Conservation (phyloP, 2,329 filamentous ascomycete species). For the Aureobasidium uvarum region DNA sequence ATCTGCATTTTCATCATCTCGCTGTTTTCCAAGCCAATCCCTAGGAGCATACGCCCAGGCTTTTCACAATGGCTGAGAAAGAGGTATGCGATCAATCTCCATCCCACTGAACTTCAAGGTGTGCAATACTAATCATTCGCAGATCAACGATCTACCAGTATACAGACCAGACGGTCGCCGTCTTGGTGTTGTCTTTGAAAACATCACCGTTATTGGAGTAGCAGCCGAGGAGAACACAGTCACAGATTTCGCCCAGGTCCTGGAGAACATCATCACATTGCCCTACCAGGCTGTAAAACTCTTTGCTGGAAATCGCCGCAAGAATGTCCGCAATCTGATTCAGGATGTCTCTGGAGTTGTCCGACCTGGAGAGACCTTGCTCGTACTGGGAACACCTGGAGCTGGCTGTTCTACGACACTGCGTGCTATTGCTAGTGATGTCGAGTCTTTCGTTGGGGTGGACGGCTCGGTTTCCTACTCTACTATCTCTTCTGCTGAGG, state of each 20-base stretch:
- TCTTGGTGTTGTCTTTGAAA: slow-evolving; percentile 26
- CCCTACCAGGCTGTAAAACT: slow-evolving; percentile 14
- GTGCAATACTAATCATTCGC: not conserved
- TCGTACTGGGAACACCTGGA: slow-evolving; percentile 33
- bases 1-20: not conserved
- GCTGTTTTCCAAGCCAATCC: not conserved
- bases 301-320: slow-evolving; percentile 21
- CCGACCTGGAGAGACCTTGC: slow-evolving; percentile 25
- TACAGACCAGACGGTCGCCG: slow-evolving; percentile 26
- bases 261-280: slow-evolving; percentile 23
- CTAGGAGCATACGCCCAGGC: slow-evolving; percentile 14
- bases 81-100: not conserved
- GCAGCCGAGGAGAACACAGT: slow-evolving; percentile 26
- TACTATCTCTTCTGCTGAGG: slow-evolving; percentile 60
- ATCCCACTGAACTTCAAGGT: too few relatives aligned
- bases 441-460: slow-evolving; percentile 45
- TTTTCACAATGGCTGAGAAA: slow-evolving; percentile 25
- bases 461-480: slow-evolving; percentile 49
- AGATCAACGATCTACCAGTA: slow-evolving; percentile 17
- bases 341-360: slow-evolving; percentile 27
- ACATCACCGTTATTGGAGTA: slow-evolving; percentile 20
- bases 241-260: slow-evolving; percentile 23
- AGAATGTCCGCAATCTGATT: slow-evolving; percentile 22
- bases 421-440: slow-evolving; percentile 63
- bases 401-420: slow-evolving; percentile 63